These are phyloP conservation scores for Cucumis melo DNA, from an alignment of 306 rosid species.

Conservation along the genomic window DNA sequence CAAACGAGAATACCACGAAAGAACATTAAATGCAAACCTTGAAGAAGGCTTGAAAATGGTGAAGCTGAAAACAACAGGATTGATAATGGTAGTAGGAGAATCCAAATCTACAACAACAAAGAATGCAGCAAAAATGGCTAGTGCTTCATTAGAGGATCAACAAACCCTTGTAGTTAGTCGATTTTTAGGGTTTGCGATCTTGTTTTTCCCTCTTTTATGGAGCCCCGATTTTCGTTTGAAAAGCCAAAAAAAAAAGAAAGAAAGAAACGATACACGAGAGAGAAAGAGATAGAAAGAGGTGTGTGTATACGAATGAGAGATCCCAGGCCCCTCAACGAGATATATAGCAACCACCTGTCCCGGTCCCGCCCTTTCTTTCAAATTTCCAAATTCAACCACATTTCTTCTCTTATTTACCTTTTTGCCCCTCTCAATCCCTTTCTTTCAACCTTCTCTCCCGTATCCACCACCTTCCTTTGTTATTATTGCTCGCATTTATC, in stretches of 20 bases:
- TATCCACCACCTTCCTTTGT: neutral
- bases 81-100: neutral
- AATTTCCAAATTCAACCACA: neutral
- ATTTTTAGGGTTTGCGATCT: neutral
- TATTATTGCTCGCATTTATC: slow-evolving; percentile 1
- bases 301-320: neutral
- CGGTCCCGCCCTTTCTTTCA: neutral
- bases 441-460: neutral
- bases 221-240: neutral
- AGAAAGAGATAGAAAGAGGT: neutral
- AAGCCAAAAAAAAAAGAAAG: neutral
- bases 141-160: neutral
- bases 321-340: neutral
- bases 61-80: neutral
- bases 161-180: neutral
- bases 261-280: neutral
- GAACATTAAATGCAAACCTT: neutral
- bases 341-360: slow-evolving; percentile 5
- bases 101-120: neutral
- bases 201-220: neutral
- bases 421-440: neutral
- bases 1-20: neutral
- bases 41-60: neutral
- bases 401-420: neutral
- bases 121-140: slow-evolving; percentile 2